Percentiles rank a stretch among this genome's conserved stretches.
These are phyloP conservation scores for Monosporascus sp. DNA, from an alignment of 2,329 filamentous ascomycete genomes.

Conservation along the genomic window DNA sequence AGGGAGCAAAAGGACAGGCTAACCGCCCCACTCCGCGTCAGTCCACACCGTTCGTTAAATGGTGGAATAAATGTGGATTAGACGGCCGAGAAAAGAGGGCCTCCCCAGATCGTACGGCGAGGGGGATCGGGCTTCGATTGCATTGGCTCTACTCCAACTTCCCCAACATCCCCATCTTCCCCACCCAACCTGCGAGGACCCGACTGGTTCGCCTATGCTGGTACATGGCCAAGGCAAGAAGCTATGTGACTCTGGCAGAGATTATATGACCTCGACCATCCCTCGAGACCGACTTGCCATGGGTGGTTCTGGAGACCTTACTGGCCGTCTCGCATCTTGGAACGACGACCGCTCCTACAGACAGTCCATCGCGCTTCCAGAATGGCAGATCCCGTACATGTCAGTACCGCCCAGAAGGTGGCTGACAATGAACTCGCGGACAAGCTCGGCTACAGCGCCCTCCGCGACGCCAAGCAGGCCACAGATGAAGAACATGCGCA, in stretches of 20 bases:
- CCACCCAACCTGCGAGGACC: neutral
- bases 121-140: neutral
- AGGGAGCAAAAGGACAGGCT: too few species aligned
- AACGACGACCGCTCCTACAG: neutral
- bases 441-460: conserved; percentile 20
- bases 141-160: neutral
- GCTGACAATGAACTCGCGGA: conserved; percentile 24
- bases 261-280: neutral
- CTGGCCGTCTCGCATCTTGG: neutral
- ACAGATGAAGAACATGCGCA: conserved; percentile 26
- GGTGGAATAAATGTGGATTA: conserved; percentile 3
- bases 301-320: neutral
- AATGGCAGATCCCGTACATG: conserved; percentile 15
- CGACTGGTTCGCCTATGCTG: neutral
- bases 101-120: neutral
- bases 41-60: neutral
- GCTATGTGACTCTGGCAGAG: neutral
- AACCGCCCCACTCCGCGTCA: too few species aligned
- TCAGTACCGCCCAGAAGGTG: conserved; percentile 20
- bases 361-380: neutral
- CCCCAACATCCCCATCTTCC: conserved; percentile 3
- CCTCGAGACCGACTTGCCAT: neutral
- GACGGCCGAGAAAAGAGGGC: neutral
- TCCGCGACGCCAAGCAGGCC: conserved; percentile 23
- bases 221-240: neutral